Evolutionary conservation across 768 basidiomycete genomes (phyloP), one percentile per base, ranked within the genome.

Genomic region (Mycena metata): DNA sequence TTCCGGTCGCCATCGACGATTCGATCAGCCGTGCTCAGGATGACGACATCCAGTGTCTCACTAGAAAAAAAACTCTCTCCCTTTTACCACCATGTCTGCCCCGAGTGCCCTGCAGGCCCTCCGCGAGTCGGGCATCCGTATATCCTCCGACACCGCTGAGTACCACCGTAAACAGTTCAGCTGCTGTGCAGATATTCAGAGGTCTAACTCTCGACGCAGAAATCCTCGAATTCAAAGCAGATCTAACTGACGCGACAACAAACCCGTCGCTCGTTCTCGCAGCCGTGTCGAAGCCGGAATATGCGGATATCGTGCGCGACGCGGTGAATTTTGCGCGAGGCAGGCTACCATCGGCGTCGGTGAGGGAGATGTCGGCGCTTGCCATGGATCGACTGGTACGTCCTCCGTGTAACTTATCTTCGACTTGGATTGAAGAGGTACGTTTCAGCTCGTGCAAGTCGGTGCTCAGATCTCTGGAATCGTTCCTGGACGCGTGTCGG

Each of bases 111-210:
- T 82, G 2, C 74, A 81, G 16, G 64, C 74, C 5, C 69, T 82
- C 16, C 70, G 74, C 5, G 35, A 73, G 24, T 75, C 75, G 12
- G 79, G 80, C 15, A 76, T 81, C 24, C 69, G 67, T 35, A 72
- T 82, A 24, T 77, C 79, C 8, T 79, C 80, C 0, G 80, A 82
- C 69, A 79, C 79, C 0, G 79, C 75, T 3, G 81, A 82, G 61
- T 82, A 77, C 57, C 45, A 76, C 19, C 70, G 80, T 79, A 52
- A 69, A 78, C 67, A 15, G 33, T 9, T 6, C 33, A 15, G 9
- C 52, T 24, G 35, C 30, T 30, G 30, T 30, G 3, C 39, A 26
- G 35, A 13, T 33, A 36, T 35, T 21, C n/a, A 13, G 26, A 9
- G n/a, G 33, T 21, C 33, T 42, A 26, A 30, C 6, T 7, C 13